Percentiles rank a stretch among this genome's conserved stretches.
Evolutionary conservation across 2,329 filamentous ascomycete species (phyloP).

Genomic region (Alternaria brassicicola): DNA sequence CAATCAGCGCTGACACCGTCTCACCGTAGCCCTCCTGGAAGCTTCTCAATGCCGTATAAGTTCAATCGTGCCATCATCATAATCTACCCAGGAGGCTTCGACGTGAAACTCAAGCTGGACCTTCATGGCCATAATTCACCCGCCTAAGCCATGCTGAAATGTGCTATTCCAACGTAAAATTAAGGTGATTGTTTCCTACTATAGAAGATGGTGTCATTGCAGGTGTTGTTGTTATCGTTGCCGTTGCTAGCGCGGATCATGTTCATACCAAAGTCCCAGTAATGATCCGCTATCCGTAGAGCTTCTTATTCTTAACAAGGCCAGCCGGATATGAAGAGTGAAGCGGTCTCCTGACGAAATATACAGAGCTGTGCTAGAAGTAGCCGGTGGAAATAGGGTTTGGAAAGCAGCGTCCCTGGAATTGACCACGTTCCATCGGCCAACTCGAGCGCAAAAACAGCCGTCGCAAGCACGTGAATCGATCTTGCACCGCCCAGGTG

Average conservation of each 20-base stretch:
- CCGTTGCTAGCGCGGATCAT: not conserved
- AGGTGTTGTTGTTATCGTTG: not conserved
- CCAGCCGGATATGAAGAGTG: not conserved
- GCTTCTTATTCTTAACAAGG: not conserved
- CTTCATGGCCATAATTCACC: too few species aligned
- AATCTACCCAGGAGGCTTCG: too few species aligned
- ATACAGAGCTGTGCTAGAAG: too few species aligned
- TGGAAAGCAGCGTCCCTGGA: not conserved
- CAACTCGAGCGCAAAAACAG: not conserved
- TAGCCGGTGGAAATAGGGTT: not conserved
- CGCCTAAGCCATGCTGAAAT: too few species aligned
- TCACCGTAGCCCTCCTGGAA: too few species aligned
- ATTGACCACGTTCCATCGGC: not conserved
- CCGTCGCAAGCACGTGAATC: not conserved
- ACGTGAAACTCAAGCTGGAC: too few species aligned
- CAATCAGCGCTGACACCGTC: too few species aligned
- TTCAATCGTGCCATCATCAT: too few species aligned
- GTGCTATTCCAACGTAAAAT: not conserved
- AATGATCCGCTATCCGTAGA: not conserved
- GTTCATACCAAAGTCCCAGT: not conserved
- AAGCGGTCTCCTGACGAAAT: too few species aligned
- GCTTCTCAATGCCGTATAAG: too few species aligned
- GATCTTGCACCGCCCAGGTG: not conserved
- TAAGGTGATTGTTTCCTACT: not conserved
- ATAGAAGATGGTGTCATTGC: not conserved